phyloP scores from a whole-genome alignment of 2,329 filamentous ascomycete species.

The Clathrospora elynae region DNA sequence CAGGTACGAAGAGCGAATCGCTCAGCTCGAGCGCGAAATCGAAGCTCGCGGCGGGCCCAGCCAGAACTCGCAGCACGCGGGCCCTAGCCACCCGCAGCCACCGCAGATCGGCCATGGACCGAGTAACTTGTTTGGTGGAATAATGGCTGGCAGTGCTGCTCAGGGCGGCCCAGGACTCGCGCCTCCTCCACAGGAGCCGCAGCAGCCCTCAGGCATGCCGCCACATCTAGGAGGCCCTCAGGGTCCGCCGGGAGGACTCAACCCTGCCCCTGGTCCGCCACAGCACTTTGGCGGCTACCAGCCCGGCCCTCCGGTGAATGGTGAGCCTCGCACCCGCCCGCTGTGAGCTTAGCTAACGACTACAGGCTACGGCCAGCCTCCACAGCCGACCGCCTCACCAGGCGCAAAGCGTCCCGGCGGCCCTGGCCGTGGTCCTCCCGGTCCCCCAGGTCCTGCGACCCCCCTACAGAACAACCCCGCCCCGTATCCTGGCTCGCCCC shows the following conservation, averaged over 20 bases:
- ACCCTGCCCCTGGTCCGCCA: conserved; percentile 62
- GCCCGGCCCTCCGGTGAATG: conserved; percentile 66
- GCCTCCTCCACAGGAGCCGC: conserved; percentile 66
- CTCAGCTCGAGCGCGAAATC: conserved; percentile 83
- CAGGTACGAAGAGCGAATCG: conserved; percentile 93
- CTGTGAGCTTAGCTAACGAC: conserved; percentile 13
- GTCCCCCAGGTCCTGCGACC: conserved; percentile 75
- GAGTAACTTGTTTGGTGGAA: conserved; percentile 90
- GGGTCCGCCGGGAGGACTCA: conserved; percentile 71
- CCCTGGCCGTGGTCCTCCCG: conserved; percentile 63
- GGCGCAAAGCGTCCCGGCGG: conserved; percentile 76
- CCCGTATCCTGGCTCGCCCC: conserved; percentile 86
- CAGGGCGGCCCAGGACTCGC: conserved; percentile 86
- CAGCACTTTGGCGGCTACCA: conserved; percentile 74
- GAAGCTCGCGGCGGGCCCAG: conserved; percentile 70
- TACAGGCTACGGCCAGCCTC: conserved; percentile 78
- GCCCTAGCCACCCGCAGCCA: conserved; percentile 81
- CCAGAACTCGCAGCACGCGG: conserved; percentile 75
- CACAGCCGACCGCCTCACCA: conserved; percentile 83
- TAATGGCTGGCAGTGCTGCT: conserved; percentile 86
- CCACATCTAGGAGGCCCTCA: conserved; percentile 71
- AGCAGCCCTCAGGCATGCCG: conserved; percentile 63
- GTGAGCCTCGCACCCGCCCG: conserved; percentile 49
- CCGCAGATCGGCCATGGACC: conserved; percentile 84
- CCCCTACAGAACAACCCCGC: conserved; percentile 89